Evolutionary conservation across 352 stramenopile species (phyloP).

Genomic region (Pythium apleroticum): DNA sequence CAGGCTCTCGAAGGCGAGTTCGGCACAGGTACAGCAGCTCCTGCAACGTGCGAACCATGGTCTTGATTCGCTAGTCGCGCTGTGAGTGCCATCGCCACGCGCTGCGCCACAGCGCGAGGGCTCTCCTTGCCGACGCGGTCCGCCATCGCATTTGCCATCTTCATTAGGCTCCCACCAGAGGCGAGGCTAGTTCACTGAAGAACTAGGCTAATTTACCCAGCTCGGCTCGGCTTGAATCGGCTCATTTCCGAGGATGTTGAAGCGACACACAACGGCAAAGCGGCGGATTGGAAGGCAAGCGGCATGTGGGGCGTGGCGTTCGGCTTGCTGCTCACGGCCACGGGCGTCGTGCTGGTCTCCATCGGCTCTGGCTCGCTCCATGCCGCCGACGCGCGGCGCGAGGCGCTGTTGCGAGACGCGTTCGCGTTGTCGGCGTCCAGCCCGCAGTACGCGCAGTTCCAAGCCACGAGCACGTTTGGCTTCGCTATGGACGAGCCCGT

Average conservation of each 20-base stretch:
- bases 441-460: constrained; percentile 17
- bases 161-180: background rate
- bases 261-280: constrained; percentile 4
- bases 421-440: constrained; percentile 5
- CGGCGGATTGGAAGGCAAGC: background rate
- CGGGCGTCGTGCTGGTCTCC: constrained; percentile 28
- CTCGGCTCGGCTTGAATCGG: background rate
- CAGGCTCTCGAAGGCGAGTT: background rate
- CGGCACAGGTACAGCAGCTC: background rate
- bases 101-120: constrained; percentile 15
- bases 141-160: constrained; percentile 8
- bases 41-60: background rate
- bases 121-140: constrained; percentile 7
- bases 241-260: background rate
- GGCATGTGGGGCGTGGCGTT: constrained; percentile 32
- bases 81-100: constrained; percentile 15
- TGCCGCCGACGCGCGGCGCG: constrained; percentile 13
- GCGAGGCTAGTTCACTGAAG: background rate
- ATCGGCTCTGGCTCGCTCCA: constrained; percentile 31
- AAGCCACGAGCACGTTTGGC: constrained; percentile 34
- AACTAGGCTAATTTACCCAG: background rate
- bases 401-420: constrained; percentile 7
- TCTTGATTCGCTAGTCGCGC: constrained; percentile 8
- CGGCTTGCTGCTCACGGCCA: constrained; percentile 24
- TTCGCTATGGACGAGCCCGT: constrained; percentile 51